Conservation (phyloP, 116 monocot species). For the Cymodocea nodosa region DNA sequence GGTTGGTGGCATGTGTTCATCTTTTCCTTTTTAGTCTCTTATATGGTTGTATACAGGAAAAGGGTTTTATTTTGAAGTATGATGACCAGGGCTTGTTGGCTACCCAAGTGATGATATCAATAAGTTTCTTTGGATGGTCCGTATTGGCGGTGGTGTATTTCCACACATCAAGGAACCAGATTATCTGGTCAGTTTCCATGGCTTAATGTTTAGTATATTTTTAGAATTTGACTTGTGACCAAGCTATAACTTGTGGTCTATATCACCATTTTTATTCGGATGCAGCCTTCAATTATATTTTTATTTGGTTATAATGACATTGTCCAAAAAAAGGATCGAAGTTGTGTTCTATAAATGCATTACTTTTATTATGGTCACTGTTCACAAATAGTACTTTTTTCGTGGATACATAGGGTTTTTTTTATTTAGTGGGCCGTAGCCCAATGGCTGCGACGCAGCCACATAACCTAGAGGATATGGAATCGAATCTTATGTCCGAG, state of each 20-base stretch:
- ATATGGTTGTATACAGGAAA: too few species aligned
- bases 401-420: too few species aligned
- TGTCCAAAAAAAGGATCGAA: too few species aligned
- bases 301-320: too few species aligned
- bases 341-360: too few species aligned
- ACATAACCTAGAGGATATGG: too few species aligned
- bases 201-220: not conserved
- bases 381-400: too few species aligned
- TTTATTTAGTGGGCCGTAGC: too few species aligned
- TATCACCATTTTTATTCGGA: not conserved
- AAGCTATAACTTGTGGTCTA: not conserved
- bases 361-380: too few species aligned
- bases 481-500: too few species aligned
- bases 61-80: not conserved
- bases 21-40: not conserved
- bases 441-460: too few species aligned
- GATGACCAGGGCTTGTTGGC: conserved; percentile 75
- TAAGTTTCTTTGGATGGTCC: conserved; percentile 99
- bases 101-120: conserved; percentile 98
- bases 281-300: too few species aligned
- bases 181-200: conserved; percentile 73
- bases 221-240: not conserved
- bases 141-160: conserved; percentile 96
- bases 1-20: conserved; percentile 18
- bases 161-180: conserved; percentile 96